A percentile compares a stretch with the other conserved stretches of the same genome.
Evolutionary conservation across 2,329 filamentous ascomycete species (phyloP).

Genomic region (Acarospora socialis): DNA sequence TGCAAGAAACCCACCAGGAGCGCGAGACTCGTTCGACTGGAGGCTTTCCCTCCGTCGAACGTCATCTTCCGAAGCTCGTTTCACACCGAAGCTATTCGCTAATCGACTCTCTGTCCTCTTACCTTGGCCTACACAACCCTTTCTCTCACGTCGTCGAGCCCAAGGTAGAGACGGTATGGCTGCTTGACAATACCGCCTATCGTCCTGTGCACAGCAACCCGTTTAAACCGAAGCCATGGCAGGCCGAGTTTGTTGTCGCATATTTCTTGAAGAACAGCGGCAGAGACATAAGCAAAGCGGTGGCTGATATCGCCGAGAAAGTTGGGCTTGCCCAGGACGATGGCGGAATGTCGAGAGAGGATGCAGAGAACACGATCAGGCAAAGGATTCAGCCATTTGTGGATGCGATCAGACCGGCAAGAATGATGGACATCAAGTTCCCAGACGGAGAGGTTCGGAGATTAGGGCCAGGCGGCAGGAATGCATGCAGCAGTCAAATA

Average conservation of each 20-base stretch:
- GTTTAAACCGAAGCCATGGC: slow-evolving; percentile 42
- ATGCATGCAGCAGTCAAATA: slow-evolving; percentile 57
- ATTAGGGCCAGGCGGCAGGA: slow-evolving; percentile 55
- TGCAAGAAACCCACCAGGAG: slow-evolving; percentile 16
- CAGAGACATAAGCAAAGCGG: slow-evolving; percentile 50
- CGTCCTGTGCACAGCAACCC: slow-evolving; percentile 29
- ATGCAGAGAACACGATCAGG: slow-evolving; percentile 43
- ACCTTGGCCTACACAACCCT: slow-evolving; percentile 36
- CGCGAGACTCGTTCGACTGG: slow-evolving; percentile 15
- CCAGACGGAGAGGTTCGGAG: slow-evolving; percentile 25
- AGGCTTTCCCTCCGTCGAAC: slow-evolving; percentile 16
- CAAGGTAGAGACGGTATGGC: slow-evolving; percentile 63
- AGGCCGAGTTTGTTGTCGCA: slow-evolving; percentile 69
- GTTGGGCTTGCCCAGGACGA: slow-evolving; percentile 46
- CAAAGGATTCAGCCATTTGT: slow-evolving; percentile 50
- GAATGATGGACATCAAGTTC: slow-evolving; percentile 52
- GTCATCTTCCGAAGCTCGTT: slow-evolving; percentile 14
- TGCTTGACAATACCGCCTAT: slow-evolving; percentile 81
- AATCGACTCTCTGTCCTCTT: slow-evolving; percentile 15
- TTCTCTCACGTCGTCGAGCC: slow-evolving; percentile 45
- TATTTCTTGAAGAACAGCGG: slow-evolving; percentile 64
- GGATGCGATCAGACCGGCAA: slow-evolving; percentile 57
- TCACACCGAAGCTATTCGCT: slow-evolving; percentile 15
- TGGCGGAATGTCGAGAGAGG: slow-evolving; percentile 36
- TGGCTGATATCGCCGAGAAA: slow-evolving; percentile 54